Percentiles rank a stretch among this genome's conserved stretches.
Evolutionary conservation across 2,329 filamentous ascomycete species (phyloP).

Genomic region (Leptodontidium sp.): DNA sequence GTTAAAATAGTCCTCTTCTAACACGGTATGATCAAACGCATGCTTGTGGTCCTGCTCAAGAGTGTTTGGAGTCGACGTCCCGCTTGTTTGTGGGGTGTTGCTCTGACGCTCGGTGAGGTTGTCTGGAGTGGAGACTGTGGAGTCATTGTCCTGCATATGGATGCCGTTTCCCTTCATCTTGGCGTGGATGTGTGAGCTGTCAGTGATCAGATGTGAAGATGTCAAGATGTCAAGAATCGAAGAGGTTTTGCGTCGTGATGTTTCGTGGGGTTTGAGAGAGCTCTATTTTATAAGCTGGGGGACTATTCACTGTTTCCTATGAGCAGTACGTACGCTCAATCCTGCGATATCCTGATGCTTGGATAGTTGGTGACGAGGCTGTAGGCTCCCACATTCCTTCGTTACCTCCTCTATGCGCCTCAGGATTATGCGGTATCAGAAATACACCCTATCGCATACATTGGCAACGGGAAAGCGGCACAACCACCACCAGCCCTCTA

Average conservation of each 20-base stretch:
- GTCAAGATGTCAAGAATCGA: background rate
- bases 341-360: background rate
- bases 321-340: background rate
- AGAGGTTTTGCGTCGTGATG: too few species aligned
- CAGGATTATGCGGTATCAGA: conserved; percentile 4
- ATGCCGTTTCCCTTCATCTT: conserved; percentile 9
- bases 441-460: conserved; percentile 10
- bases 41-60: conserved; percentile 13
- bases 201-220: background rate
- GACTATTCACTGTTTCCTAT: too few species aligned
- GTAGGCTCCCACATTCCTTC: conserved; percentile 3
- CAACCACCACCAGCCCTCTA: too few species aligned
- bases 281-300: too few species aligned
- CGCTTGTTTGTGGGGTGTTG: conserved; percentile 19
- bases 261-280: too few species aligned
- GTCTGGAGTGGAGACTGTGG: background rate
- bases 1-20: conserved; percentile 11
- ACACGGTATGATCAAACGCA: conserved; percentile 20
- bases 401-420: background rate
- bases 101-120: conserved; percentile 9
- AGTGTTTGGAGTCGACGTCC: conserved; percentile 22
- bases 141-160: conserved; percentile 5
- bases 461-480: conserved; percentile 8
- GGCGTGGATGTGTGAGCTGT: background rate
- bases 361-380: conserved; percentile 7